Evolutionary conservation across 805 yeast genomes (phyloP).

Genomic region (Candida maltosa): DNA sequence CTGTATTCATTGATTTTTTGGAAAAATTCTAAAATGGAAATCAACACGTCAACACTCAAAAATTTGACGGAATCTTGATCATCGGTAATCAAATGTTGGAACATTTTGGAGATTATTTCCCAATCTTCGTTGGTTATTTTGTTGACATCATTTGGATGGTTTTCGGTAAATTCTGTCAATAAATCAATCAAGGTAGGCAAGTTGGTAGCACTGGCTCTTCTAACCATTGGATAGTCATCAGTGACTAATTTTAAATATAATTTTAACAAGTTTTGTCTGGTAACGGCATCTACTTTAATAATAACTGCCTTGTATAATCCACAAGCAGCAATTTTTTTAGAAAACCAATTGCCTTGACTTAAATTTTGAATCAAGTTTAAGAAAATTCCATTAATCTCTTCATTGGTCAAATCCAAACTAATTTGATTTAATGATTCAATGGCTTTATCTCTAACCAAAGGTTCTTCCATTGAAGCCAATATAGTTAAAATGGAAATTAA

Average conservation of each 20-base stretch:
- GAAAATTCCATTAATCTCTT: constrained; percentile 63
- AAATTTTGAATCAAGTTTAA: constrained; percentile 75
- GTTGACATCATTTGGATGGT: constrained; percentile 32
- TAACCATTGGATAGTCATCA: constrained; percentile 97
- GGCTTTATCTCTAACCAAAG: constrained; percentile 92
- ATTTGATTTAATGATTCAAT: constrained; percentile 78
- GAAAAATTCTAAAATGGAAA: constrained; percentile 73
- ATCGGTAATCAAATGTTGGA: constrained; percentile 71
- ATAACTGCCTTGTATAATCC: constrained; percentile 78
- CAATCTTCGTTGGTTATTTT: constrained; percentile 60
- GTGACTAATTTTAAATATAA: constrained; percentile 67
- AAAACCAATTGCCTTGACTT: constrained; percentile 91
- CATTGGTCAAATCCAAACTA: constrained; percentile 56
- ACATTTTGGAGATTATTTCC: constrained; percentile 79
- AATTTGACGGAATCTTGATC: constrained; percentile 94
- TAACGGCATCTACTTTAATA: constrained; percentile 50
- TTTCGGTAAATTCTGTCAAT: constrained; percentile 39
- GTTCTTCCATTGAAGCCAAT: constrained; percentile 91
- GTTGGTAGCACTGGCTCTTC: constrained; percentile 87
- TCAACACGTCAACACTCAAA: constrained; percentile 81
- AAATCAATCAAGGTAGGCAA: constrained; percentile 72
- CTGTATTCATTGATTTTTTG: constrained; percentile 53
- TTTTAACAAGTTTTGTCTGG: constrained; percentile 60
- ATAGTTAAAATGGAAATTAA: constrained; percentile 67
- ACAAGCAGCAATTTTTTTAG: constrained; percentile 85